These are phyloP conservation scores for Arabidopsis hybrid DNA, from an alignment of 441 rosid genomes.

Conservation along the genomic window DNA sequence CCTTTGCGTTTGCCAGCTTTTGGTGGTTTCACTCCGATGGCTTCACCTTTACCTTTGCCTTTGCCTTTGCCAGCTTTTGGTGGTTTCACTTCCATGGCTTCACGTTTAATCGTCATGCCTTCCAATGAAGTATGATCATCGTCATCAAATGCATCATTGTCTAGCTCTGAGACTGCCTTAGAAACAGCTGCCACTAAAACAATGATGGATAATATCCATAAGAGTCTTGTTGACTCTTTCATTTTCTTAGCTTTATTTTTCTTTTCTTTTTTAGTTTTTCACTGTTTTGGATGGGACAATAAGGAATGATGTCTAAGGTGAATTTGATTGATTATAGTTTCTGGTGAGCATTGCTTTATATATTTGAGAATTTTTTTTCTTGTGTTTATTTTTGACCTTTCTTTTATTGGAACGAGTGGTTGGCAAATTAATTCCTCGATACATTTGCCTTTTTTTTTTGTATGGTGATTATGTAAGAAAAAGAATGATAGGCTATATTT, in stretches of 20 bases:
- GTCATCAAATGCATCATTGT: not conserved
- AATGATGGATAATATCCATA: conserved; percentile 37
- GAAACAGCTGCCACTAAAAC: conserved; percentile 28
- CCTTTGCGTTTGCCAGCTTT: not conserved
- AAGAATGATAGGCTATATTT: not conserved
- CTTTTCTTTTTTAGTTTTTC: not conserved
- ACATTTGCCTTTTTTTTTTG: not conserved
- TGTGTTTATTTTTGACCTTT: conserved; percentile 35
- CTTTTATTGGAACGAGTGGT: conserved; percentile 30
- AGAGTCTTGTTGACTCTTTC: conserved; percentile 30
- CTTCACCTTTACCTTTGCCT: not conserved
- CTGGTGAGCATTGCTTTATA: conserved; percentile 6
- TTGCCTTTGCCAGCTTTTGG: not conserved
- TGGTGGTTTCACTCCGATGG: conserved; percentile 6
- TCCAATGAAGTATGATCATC: not conserved
- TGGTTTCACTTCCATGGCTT: conserved; percentile 17
- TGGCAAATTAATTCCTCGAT: not conserved
- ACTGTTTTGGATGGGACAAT: not conserved
- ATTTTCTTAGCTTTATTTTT: conserved; percentile 11
- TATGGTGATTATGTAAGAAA: not conserved
- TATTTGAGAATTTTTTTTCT: conserved; percentile 1
- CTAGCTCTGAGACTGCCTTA: not conserved
- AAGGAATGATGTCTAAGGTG: conserved; percentile 18
- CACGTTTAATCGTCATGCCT: not conserved
- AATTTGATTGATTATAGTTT: conserved; percentile 3